Evolutionary conservation across 2,329 filamentous ascomycete genomes (phyloP).

Genomic region (Neonectria neomacrospora): DNA sequence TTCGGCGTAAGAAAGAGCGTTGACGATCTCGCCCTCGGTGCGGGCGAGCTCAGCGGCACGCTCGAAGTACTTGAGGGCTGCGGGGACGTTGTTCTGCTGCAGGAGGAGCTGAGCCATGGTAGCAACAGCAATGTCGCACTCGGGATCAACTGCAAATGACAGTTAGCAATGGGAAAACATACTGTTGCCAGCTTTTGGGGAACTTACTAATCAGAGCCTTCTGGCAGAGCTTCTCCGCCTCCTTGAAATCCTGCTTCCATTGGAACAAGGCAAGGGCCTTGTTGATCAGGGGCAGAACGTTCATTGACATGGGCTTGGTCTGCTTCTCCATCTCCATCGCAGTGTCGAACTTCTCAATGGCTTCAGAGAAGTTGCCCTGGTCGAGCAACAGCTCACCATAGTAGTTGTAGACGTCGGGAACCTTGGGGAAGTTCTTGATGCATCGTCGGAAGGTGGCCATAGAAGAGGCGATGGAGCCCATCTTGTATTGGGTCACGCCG

Average conservation of each 20-base stretch:
- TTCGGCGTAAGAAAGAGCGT: conserved; percentile 95
- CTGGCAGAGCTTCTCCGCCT: conserved; percentile 95
- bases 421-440: conserved; percentile 98
- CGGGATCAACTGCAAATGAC: conserved; percentile 80
- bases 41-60: conserved; percentile 92
- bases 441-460: conserved; percentile 98
- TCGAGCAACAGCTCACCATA: conserved; percentile 97
- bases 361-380: conserved; percentile 94
- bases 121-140: conserved; percentile 98
- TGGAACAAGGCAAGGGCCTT: conserved; percentile 97
- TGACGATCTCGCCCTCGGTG: conserved; percentile 95
- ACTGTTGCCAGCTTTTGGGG: conserved; percentile 7
- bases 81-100: conserved; percentile 96
- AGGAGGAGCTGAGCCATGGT: conserved; percentile 98
- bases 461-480: conserved; percentile 96
- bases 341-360: conserved; percentile 97
- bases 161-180: conserved; percentile 48
- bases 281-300: conserved; percentile 97
- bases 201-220: conserved; percentile 94
- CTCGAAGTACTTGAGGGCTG: conserved; percentile 97
- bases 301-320: conserved; percentile 94
- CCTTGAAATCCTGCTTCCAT: conserved; percentile 95
- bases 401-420: conserved; percentile 99
- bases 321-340: conserved; percentile 99
- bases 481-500: conserved; percentile 99